A percentile compares a stretch with the other conserved stretches of the same genome.
These are phyloP conservation scores for Halophytophthora batemanensis DNA, from an alignment of 352 stramenopile genomes.

Conservation along the genomic window DNA sequence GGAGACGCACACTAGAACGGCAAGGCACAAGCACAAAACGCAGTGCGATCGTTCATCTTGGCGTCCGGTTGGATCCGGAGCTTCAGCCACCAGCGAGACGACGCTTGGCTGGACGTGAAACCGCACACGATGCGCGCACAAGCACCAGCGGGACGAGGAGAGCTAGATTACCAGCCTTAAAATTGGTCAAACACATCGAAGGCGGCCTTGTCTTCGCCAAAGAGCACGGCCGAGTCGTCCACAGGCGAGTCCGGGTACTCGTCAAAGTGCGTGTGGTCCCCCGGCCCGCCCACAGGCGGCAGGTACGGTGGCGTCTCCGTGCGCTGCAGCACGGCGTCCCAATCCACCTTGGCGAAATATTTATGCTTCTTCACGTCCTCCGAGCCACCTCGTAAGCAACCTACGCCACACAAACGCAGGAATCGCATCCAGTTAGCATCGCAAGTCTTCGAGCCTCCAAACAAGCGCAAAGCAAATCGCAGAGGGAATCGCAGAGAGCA, in stretches of 20 bases:
- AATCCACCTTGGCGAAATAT: constrained; percentile 89
- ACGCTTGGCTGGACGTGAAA: no score
- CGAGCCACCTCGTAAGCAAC: constrained; percentile 88
- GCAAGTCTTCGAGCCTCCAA: neutral
- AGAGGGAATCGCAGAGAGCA: no score
- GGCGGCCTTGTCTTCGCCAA: constrained; percentile 75
- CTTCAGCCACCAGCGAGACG: no score
- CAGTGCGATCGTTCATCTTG: no score
- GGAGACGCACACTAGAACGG: no score
- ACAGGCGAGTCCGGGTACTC: constrained; percentile 90
- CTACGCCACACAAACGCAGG: constrained; percentile 23
- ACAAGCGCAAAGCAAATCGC: no score
- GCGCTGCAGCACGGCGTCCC: constrained; percentile 72
- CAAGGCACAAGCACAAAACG: no score
- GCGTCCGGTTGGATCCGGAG: no score
- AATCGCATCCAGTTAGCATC: constrained; percentile 2
- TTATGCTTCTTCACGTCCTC: constrained; percentile 92
- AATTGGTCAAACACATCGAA: constrained; percentile 88
- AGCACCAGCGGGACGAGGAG: no score
- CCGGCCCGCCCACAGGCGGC: constrained; percentile 74
- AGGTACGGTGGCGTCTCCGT: constrained; percentile 81
- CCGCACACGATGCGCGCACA: no score
- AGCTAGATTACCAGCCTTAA: constrained; percentile 55
- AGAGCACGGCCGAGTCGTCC: constrained; percentile 81
- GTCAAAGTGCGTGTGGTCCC: constrained; percentile 93